Percentiles rank a stretch among this genome's conserved stretches.
These are phyloP conservation scores for Daedaleopsis sinensis DNA, from an alignment of 768 basidiomycete species.

Conservation along the genomic window DNA sequence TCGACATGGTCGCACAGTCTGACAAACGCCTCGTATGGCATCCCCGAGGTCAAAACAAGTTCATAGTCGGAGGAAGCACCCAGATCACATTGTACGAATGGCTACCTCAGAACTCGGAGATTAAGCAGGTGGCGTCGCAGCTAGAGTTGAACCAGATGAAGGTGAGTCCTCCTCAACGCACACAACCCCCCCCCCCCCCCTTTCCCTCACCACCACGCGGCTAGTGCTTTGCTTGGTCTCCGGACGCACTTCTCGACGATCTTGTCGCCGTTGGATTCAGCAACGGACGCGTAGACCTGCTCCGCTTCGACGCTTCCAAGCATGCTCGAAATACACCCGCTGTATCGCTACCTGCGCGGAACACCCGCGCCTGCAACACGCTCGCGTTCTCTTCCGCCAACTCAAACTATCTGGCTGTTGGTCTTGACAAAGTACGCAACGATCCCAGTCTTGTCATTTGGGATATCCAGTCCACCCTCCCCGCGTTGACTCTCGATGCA, in stretches of 20 bases:
- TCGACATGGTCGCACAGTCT: constrained; percentile 26
- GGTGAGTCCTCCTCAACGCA: too few relatives aligned
- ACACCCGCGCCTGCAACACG: constrained; percentile 70
- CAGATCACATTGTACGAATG: constrained; percentile 82
- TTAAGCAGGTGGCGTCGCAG: constrained; percentile 73
- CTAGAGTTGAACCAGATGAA: constrained; percentile 71
- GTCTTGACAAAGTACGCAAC: constrained; percentile 76
- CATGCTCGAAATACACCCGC: constrained; percentile 55
- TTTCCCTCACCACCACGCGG: too few relatives aligned
- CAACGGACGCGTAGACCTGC: constrained; percentile 73
- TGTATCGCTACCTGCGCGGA: constrained; percentile 63
- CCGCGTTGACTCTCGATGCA: constrained; percentile 37
- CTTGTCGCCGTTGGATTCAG: constrained; percentile 75
- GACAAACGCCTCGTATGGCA: constrained; percentile 76
- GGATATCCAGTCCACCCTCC: constrained; percentile 58
- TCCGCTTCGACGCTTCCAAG: constrained; percentile 68
- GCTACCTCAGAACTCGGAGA: constrained; percentile 65
- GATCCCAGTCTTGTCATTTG: constrained; percentile 76
- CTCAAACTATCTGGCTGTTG: constrained; percentile 77
- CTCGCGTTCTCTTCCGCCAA: constrained; percentile 68
- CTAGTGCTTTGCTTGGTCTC: constrained; percentile 88
- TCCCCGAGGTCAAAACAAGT: constrained; percentile 69
- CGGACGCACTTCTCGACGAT: constrained; percentile 69
- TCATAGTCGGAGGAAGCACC: constrained; percentile 76
- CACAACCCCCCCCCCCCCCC: too few relatives aligned